Percentiles rank a stretch among this genome's conserved stretches.
These are phyloP conservation scores for Penicillium sp. DNA, from an alignment of 2,329 filamentous ascomycete species.

Conservation along the genomic window DNA sequence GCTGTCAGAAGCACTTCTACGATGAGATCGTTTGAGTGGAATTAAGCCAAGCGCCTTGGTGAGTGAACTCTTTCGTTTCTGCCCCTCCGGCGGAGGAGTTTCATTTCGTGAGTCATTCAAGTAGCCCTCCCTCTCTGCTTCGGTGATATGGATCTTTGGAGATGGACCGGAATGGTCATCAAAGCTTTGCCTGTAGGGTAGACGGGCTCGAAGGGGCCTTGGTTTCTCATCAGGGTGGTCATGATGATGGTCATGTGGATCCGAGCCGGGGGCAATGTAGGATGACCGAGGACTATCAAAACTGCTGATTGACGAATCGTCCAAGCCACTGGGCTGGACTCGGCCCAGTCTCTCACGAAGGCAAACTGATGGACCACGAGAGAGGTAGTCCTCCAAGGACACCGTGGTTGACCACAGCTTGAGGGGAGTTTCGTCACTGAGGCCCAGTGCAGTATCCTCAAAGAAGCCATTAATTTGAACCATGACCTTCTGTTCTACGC, in stretches of 20 bases:
- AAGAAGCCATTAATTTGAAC: slow-evolving; percentile 62
- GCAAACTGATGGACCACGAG: slow-evolving; percentile 56
- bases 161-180: slow-evolving; percentile 17
- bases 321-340: slow-evolving; percentile 23
- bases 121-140: slow-evolving; percentile 23
- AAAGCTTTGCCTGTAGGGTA: slow-evolving; percentile 28
- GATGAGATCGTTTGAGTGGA: slow-evolving; percentile 8
- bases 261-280: slow-evolving; percentile 12
- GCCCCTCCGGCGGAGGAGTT: slow-evolving; percentile 13
- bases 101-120: slow-evolving; percentile 17
- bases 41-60: slow-evolving; percentile 10
- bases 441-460: slow-evolving; percentile 57
- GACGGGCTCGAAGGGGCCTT: slow-evolving; percentile 16
- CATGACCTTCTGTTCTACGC: slow-evolving; percentile 54
- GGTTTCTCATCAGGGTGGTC: slow-evolving; percentile 1
- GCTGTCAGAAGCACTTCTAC: slow-evolving; percentile 14
- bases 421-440: slow-evolving; percentile 41
- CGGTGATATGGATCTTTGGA: slow-evolving; percentile 32
- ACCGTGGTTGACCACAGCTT: slow-evolving; percentile 35
- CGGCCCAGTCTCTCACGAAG: slow-evolving; percentile 52
- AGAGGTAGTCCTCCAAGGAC: slow-evolving; percentile 49
- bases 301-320: slow-evolving; percentile 33
- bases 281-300: slow-evolving; percentile 30
- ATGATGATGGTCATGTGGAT: slow-evolving; percentile 3
- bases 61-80: slow-evolving; percentile 9